Evolutionary conservation across 2,329 filamentous ascomycete species (phyloP), one percentile per base, ranked within the genome.

Genomic region (Colletotrichum shisoi): DNA sequence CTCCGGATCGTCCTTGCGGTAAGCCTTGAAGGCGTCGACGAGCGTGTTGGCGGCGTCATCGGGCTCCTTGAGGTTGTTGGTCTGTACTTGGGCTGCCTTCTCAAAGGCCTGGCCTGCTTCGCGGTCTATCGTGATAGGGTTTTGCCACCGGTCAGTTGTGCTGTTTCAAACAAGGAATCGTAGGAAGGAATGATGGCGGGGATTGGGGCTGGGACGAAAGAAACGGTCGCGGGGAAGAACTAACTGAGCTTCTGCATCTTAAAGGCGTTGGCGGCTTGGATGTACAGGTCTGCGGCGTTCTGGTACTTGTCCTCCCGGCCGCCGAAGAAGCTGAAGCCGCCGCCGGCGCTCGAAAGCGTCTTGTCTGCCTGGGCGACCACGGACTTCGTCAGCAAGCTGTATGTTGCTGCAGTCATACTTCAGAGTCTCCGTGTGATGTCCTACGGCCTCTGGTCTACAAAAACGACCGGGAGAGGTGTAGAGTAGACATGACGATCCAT

Each of bases 11-110:
- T 91, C 89, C 80, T 93, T 96, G 74, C 90, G 87, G 82, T 97
- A 98, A 68, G 93, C 91, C 83, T 98, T 97, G 86, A 94, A 98
- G 59, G 95, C 95, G 78, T 98, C 94, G 74, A 90, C 87, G 69
- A 93, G 83, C 54, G 91, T 90, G 79, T 96, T 96, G 70, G 94
- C 94, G 54, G 93, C 93, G 76, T 98, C 95, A 76, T 96, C 92
- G 48, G 91, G 92, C 76, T 98, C 94, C 76, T 93, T 96, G 57
- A 98, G 86, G 73, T 94, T 89, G 71, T 89, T 85, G 57, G 82
- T 86, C 78, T 96, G 92, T 67, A 98, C 89, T 49, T 85, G 79
- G n/a, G 93, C 94, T 13, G 93, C 93, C 78, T 89, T 87, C 77
- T 97, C 93, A 71, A 97, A 96, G 13, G 93, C 89, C 74, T 91